phyloP scores from a whole-genome alignment of 2,329 filamentous ascomycete genomes.

The Nigrospora osmanthi region DNA sequence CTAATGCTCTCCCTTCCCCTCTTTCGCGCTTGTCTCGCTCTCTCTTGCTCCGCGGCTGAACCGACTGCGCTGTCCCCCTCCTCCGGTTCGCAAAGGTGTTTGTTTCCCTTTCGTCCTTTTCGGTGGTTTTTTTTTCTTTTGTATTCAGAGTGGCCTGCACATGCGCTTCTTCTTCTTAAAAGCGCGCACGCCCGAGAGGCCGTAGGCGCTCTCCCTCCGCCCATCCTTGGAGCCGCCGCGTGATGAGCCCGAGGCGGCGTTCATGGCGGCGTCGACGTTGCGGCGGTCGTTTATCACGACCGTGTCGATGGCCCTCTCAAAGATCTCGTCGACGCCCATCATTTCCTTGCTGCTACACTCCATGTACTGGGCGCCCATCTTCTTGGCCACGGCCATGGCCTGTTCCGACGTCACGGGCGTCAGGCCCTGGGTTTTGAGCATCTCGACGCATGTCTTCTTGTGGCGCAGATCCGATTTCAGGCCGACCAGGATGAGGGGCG shows the following conservation, averaged over 20 bases:
- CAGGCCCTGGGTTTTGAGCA: slow-evolving; percentile 94
- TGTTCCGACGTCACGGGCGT: slow-evolving; percentile 92
- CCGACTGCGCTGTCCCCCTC: too few species aligned
- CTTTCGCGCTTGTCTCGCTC: too few species aligned
- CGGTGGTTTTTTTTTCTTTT: too few species aligned
- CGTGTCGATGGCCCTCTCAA: slow-evolving; percentile 82
- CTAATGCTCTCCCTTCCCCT: too few species aligned
- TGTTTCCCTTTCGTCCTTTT: slow-evolving; percentile 3
- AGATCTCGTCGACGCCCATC: slow-evolving; percentile 92
- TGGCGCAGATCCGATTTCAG: slow-evolving; percentile 94
- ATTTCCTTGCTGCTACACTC: slow-evolving; percentile 99
- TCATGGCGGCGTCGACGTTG: slow-evolving; percentile 45
- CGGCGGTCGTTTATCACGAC: slow-evolving; percentile 75
- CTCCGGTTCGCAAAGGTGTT: too few species aligned
- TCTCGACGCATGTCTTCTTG: slow-evolving; percentile 95
- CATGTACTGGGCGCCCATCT: slow-evolving; percentile 94
- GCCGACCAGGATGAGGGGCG: slow-evolving; percentile 88
- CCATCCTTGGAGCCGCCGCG: slow-evolving; percentile 15
- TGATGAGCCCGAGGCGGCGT: slow-evolving; percentile 19
- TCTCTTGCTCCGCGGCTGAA: too few species aligned
- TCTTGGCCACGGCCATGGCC: slow-evolving; percentile 76
- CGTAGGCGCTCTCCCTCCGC: slow-evolving; percentile 21
- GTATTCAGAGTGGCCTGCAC: slow-evolving; percentile 74
- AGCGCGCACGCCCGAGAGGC: slow-evolving; percentile 34
- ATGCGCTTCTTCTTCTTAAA: slow-evolving; percentile 77